phyloP scores from a whole-genome alignment of 257 asterid genomes.

The Solanum appendiculatum region DNA sequence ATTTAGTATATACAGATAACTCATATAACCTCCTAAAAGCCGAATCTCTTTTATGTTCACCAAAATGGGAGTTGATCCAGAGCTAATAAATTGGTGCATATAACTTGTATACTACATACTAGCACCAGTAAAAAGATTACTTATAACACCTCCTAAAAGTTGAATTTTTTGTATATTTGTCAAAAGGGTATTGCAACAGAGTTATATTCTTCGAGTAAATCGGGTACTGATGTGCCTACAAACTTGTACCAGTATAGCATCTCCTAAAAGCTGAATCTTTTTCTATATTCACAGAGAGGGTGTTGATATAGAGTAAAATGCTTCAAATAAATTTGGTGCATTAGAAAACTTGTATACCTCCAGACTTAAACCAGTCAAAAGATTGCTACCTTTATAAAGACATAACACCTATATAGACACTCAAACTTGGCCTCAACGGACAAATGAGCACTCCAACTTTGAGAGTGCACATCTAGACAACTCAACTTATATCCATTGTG shows the following conservation, averaged over 20 bases:
- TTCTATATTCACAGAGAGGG: not conserved
- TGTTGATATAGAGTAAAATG: not conserved
- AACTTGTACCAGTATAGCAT: not conserved
- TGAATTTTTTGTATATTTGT: not conserved
- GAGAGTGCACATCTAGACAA: too few relatives aligned
- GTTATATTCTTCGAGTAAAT: not conserved
- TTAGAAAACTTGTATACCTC: constrained; percentile 35
- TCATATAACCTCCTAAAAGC: not conserved
- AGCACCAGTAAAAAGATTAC: not conserved
- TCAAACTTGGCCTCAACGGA: not conserved
- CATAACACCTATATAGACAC: too few relatives aligned
- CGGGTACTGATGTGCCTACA: not conserved
- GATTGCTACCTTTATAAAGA: not conserved
- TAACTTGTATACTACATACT: not conserved
- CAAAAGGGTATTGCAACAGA: not conserved
- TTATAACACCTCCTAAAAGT: not conserved
- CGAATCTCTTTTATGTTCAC: not conserved
- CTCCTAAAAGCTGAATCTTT: not conserved
- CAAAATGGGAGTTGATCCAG: not conserved
- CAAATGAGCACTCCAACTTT: too few relatives aligned
- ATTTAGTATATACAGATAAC: not conserved
- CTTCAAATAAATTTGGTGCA: not conserved
- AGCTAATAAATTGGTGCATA: not conserved
- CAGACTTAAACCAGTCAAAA: constrained; percentile 54
- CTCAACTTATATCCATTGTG: too few relatives aligned